Percentiles rank a stretch among this genome's conserved stretches.
These are phyloP conservation scores for Clarkia xantiana DNA, from an alignment of 345 rosid genomes.

Conservation along the genomic window DNA sequence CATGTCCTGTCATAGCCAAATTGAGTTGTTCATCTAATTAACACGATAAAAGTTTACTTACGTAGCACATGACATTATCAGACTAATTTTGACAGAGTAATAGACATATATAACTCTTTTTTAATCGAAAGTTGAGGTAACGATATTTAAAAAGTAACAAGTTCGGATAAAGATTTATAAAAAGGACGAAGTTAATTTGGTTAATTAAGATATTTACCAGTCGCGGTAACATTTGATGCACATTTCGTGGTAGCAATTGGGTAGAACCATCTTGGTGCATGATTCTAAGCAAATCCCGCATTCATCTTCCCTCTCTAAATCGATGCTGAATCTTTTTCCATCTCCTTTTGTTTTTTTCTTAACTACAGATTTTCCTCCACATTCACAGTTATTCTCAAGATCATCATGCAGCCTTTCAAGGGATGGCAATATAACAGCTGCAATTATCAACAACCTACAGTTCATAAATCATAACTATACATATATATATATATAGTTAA, in stretches of 20 bases:
- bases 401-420: conserved; percentile 53
- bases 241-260: conserved; percentile 88
- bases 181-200: too few relatives aligned
- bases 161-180: too few relatives aligned
- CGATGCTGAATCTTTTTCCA: conserved; percentile 26
- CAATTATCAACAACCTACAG: neutral
- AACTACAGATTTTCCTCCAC: conserved; percentile 13
- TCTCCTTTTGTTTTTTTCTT: conserved; percentile 38
- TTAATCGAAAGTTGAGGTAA: too few relatives aligned
- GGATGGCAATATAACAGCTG: conserved; percentile 86
- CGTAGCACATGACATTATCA: too few relatives aligned
- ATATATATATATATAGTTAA: neutral
- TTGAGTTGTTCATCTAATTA: too few relatives aligned
- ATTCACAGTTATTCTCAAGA: conserved; percentile 14
- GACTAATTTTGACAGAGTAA: too few relatives aligned
- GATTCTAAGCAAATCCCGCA: conserved; percentile 98
- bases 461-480: neutral
- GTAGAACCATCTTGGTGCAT: conserved; percentile 84
- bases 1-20: too few relatives aligned
- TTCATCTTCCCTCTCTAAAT: conserved; percentile 86
- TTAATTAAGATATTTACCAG: conserved; percentile 36
- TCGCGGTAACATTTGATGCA: conserved; percentile 92
- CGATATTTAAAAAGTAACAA: too few relatives aligned
- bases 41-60: too few relatives aligned
- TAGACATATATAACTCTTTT: too few relatives aligned